phyloP scores from a whole-genome alignment of 192 early-diverging fungal genomes.

The Mortierella claussenii region DNA sequence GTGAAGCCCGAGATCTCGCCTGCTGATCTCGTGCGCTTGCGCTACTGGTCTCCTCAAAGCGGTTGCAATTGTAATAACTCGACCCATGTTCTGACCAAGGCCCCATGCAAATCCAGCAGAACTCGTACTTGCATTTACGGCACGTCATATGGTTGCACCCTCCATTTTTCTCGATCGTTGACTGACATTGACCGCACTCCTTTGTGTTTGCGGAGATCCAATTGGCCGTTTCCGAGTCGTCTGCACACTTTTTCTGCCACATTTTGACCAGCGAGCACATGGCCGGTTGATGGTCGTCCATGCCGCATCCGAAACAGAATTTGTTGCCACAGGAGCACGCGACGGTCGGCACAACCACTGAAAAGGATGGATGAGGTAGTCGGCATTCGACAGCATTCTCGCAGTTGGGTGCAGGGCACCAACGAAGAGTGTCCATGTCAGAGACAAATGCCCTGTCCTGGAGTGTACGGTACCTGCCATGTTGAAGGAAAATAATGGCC shows the following conservation, averaged over 20 bases:
- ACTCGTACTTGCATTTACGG: slow-evolving; percentile 96
- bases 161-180: slow-evolving; percentile 99
- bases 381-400: slow-evolving; percentile 94
- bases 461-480: slow-evolving; percentile 72
- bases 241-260: slow-evolving; percentile 95
- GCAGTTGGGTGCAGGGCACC: slow-evolving; percentile 98
- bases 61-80: slow-evolving; percentile 96
- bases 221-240: slow-evolving; percentile 98
- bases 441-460: slow-evolving; percentile 93
- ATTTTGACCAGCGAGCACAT: slow-evolving; percentile 84
- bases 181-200: slow-evolving; percentile 93
- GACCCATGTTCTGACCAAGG: slow-evolving; percentile 97
- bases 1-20: slow-evolving; percentile 82
- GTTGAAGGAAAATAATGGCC: no score
- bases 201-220: slow-evolving; percentile 96
- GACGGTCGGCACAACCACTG: slow-evolving; percentile 85
- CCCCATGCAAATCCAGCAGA: slow-evolving; percentile 99
- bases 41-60: slow-evolving; percentile 90
- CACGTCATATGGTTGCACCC: slow-evolving; percentile 99
- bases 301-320: slow-evolving; percentile 95
- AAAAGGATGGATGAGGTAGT: slow-evolving; percentile 71
- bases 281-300: slow-evolving; percentile 88
- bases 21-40: slow-evolving; percentile 86
- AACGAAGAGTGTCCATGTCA: slow-evolving; percentile 80
- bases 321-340: slow-evolving; percentile 77